These are phyloP conservation scores for Zygosaccharomyces bailii DNA, from an alignment of 805 yeast genomes.

Conservation along the genomic window DNA sequence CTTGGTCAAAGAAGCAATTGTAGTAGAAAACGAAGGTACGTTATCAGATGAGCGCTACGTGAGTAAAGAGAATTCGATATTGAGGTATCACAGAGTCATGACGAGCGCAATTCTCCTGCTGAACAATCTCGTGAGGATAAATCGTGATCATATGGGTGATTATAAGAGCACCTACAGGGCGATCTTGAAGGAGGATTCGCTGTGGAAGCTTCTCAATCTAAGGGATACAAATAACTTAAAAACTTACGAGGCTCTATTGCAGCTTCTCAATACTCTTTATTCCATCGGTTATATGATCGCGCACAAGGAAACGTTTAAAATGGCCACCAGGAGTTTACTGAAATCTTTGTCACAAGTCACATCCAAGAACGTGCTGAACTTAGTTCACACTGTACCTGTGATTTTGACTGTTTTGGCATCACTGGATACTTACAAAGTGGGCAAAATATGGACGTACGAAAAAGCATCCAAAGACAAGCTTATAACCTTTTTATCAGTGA, in stretches of 20 bases:
- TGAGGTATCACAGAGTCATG: slow-evolving; percentile 59
- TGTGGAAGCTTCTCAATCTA: slow-evolving; percentile 43
- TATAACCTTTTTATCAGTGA: slow-evolving; percentile 45
- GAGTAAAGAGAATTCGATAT: slow-evolving; percentile 58
- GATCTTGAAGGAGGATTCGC: slow-evolving; percentile 41
- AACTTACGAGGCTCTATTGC: slow-evolving; percentile 42
- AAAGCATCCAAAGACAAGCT: slow-evolving; percentile 48
- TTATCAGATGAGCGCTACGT: slow-evolving; percentile 73
- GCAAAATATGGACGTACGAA: slow-evolving; percentile 51
- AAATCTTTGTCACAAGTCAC: slow-evolving; percentile 34
- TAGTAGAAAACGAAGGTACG: slow-evolving; percentile 56
- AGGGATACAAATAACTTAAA: slow-evolving; percentile 39
- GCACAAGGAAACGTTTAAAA: slow-evolving; percentile 33
- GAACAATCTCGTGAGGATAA: slow-evolving; percentile 25
- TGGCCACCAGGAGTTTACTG: slow-evolving; percentile 33
- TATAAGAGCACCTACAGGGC: slow-evolving; percentile 25
- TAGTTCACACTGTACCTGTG: slow-evolving; percentile 46
- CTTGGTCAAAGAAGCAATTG: slow-evolving; percentile 49
- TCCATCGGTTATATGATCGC: slow-evolving; percentile 17
- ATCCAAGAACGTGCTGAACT: slow-evolving; percentile 40
- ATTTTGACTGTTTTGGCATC: slow-evolving; percentile 47
- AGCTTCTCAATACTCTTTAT: slow-evolving; percentile 37
- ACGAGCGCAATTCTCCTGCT: slow-evolving; percentile 49
- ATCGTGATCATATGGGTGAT: slow-evolving; percentile 24
- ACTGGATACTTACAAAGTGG: slow-evolving; percentile 45